Conservation (phyloP, 2,329 filamentous ascomycete species). For the Pseudonectria foliicola region DNA sequence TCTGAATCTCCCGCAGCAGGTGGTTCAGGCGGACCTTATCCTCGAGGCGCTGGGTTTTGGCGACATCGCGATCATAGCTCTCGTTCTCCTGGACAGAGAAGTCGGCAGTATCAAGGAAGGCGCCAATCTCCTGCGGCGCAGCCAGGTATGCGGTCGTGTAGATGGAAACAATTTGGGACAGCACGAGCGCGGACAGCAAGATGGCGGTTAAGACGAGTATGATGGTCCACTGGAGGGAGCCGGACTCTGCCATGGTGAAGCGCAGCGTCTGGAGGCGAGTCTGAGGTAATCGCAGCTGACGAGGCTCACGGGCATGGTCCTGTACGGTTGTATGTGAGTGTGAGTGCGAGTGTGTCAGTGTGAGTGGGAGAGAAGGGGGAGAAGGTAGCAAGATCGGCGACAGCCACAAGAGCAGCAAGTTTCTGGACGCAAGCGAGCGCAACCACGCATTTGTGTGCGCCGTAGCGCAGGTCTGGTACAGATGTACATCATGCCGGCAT, state of each 20-base stretch:
- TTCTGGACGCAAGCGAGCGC: constrained; percentile 14
- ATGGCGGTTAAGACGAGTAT: constrained; percentile 52
- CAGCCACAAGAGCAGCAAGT: constrained; percentile 9
- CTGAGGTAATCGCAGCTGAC: constrained; percentile 18
- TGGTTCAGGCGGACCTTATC: constrained; percentile 54
- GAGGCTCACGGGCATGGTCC: constrained; percentile 24
- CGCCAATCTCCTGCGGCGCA: constrained; percentile 50
- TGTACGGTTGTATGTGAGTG: constrained; percentile 8
- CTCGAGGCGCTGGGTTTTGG: constrained; percentile 50
- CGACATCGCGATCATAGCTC: constrained; percentile 54
- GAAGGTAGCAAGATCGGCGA: constrained; percentile 10
- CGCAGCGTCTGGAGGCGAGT: constrained; percentile 21
- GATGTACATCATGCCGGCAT: constrained; percentile 8
- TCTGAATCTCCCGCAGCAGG: constrained; percentile 56
- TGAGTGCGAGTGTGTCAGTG: constrained; percentile 8
- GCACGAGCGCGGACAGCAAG: constrained; percentile 47
- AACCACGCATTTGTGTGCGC: constrained; percentile 19
- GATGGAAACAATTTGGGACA: constrained; percentile 43
- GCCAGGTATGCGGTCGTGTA: constrained; percentile 50
- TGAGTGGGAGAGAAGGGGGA: constrained; percentile 9
- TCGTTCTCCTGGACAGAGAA: constrained; percentile 59
- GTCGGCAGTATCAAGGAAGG: constrained; percentile 54
- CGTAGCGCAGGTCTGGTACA: constrained; percentile 1
- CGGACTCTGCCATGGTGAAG: constrained; percentile 42
- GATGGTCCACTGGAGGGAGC: constrained; percentile 49